Percentiles rank a stretch among this genome's conserved stretches.
Evolutionary conservation across 495 filamentous ascomycete species (phyloP).

Genomic region (Trichoderma gamsii): DNA sequence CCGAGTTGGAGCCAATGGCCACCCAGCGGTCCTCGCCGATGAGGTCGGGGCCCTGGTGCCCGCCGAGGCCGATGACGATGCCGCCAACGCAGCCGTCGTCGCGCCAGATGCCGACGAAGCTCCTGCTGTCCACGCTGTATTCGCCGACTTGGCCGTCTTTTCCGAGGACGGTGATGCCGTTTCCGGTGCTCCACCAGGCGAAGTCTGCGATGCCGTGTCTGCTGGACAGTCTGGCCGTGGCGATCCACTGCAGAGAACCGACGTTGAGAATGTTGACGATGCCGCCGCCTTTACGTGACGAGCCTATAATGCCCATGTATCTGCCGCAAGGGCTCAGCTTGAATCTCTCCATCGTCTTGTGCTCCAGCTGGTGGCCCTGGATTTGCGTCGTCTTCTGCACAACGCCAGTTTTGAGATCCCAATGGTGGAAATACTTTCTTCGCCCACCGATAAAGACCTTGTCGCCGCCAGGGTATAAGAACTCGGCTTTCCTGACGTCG

Average conservation of each 20-base stretch:
- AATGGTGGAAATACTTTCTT: constrained; percentile 87
- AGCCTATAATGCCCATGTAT: constrained; percentile 74
- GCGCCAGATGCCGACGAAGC: constrained; percentile 72
- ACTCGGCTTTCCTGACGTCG: constrained; percentile 71
- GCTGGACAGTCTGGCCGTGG: constrained; percentile 75
- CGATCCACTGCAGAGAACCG: constrained; percentile 79
- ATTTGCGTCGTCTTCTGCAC: constrained; percentile 73
- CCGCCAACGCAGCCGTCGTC: constrained; percentile 88
- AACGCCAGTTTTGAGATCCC: constrained; percentile 74
- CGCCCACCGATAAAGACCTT: constrained; percentile 80
- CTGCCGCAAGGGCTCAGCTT: constrained; percentile 78
- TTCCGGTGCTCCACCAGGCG: constrained; percentile 81
- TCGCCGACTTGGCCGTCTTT: constrained; percentile 92
- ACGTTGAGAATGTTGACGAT: constrained; percentile 79
- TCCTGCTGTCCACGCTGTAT: constrained; percentile 60
- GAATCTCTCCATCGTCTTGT: constrained; percentile 85
- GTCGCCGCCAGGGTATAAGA: constrained; percentile 54
- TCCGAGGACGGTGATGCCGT: constrained; percentile 66
- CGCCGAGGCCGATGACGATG: constrained; percentile 73
- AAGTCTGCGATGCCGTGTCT: constrained; percentile 81
- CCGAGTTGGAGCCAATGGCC: constrained; percentile 74
- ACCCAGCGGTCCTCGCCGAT: constrained; percentile 85
- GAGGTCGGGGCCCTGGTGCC: constrained; percentile 45
- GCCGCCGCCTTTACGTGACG: constrained; percentile 74
- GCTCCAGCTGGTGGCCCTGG: constrained; percentile 75